Evolutionary conservation across 768 basidiomycete species (phyloP), one percentile per base, ranked within the genome.

Genomic region (Strobilomyces dryophilus): DNA sequence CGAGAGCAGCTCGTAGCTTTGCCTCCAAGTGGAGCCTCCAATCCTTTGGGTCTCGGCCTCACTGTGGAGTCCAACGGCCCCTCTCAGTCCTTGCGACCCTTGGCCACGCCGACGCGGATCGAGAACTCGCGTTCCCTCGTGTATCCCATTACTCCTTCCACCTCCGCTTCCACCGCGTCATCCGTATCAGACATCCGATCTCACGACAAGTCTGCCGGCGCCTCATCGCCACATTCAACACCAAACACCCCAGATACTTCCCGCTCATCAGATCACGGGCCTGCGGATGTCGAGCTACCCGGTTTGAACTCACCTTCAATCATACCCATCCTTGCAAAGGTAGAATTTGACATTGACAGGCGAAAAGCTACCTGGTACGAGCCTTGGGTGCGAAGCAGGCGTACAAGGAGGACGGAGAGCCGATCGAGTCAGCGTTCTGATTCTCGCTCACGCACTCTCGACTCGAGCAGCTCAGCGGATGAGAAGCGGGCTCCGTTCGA

Each of bases 311-410:
- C 84, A 7, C 68, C 80, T 44, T 80, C 85, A 24, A 71, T 90
- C 21, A 83, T 92, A 49, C 89, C 89, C 5, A 85, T 97, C 51
- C 79, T 98, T 27, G 95, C 93, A 45, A 95, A 95, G 69, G 83
- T 98, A 12, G 94, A 98, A 67, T 97, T 98, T 61, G 92, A 97
- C 66, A 86, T 98, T 60, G 95, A 97, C 69, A 76, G 76, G 36
- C 74, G 80, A 48, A 85, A 78, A 57, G 94, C 92, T 2, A 73
- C 73, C 4, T 97, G 94, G 94, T 94, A 85, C 57, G 85, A 85
- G n/a, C 83, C 84, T 8, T 95, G 91, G 90, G 54, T 84, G 26
- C 77, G 83, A 52, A 88, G 83, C 61, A 73, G 88, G 52, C 76
- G 76, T 53, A 71, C 75, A 44, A 87, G 82, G 66, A 74, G 87